Base-by-base conservation (phyloP, 2,329 filamentous ascomycete species). In the Calonectria multiphialidica region DNA sequence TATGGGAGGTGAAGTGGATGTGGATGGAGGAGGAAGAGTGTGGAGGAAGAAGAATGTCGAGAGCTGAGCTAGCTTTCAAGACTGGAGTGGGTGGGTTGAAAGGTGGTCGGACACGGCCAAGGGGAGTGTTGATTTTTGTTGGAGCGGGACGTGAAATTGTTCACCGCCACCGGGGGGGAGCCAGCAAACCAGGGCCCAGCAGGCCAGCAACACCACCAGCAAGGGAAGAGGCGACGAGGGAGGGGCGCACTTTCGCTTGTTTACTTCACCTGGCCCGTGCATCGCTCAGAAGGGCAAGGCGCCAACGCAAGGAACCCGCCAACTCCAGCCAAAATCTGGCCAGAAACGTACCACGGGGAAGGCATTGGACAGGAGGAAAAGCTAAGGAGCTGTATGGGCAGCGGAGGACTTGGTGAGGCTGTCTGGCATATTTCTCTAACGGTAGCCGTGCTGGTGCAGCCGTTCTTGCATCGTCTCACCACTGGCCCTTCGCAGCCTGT, bases 61-160 rank as follows among this genome's bases (percentile, higher is more conserved):
- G 74, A 83, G 80, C 80, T 82, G 78, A 77, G 76, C 79, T 78
- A 81, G 81, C 80, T 81, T 82, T 81, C 75, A 78, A 79, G 78
- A 79, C 78, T 75, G 77, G 77, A 69, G 53, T 73, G 78, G 77
- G 79, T 79, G 78, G 80, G 77, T 77, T 77, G 75, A 73, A 78
- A 75, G 74, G 70, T 76, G 78, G 69, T 77, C 77, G 77, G 76
- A 74, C 74, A 73, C 75, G 74, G 72, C 73, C 68, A 67, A 71
- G 71, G 68, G 77, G 75, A 77, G 77, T 83, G 80, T 81, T 83
- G 82, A 83, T 83, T 83, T 83, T 83, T 82, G 80, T 81, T 79
- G 67, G 72, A 75, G 76, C 72, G 72, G 75, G 72, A 72, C 70
- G 72, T 75, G 77, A 80, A 80, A 80, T 80, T 80, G 76, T 82